A percentile compares a stretch with the other conserved stretches of the same genome.
Conservation (phyloP, 176 grass and related monocot species). For the Musa troglodytarum region DNA sequence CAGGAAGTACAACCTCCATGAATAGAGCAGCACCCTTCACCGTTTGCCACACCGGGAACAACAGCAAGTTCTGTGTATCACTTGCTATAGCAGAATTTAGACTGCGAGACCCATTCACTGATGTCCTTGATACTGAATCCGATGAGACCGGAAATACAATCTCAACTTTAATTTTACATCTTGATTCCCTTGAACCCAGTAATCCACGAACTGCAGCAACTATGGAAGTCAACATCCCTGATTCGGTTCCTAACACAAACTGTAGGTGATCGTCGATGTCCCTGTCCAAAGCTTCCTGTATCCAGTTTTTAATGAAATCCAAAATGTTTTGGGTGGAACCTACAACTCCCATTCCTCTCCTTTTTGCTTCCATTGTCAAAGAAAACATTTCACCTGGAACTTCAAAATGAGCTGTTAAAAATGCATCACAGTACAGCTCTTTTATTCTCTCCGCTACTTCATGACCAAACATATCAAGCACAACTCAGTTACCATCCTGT, state of each 20-base stretch:
- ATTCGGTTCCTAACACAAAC: no score
- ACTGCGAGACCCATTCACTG: conserved; percentile 31
- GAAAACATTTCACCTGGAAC: conserved; percentile 22
- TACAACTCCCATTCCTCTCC: conserved; percentile 80
- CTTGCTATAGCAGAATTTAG: conserved; percentile 19
- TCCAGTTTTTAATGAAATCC: conserved; percentile 64
- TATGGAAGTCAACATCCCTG: no score
- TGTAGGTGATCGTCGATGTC: conserved; percentile 58
- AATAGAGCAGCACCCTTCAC: conserved; percentile 88
- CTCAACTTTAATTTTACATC: no score
- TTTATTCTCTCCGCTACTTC: conserved; percentile 81
- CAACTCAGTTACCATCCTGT: conserved; percentile 84
- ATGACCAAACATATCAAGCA: conserved; percentile 88
- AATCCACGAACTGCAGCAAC: no score
- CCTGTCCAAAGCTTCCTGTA: conserved; percentile 57
- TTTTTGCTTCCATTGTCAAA: conserved; percentile 75
- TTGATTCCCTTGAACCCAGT: no score
- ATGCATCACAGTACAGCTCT: conserved; percentile 74
- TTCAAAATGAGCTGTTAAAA: conserved; percentile 85
- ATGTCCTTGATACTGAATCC: not conserved
- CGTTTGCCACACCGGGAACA: conserved; percentile 64
- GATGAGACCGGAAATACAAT: no score
- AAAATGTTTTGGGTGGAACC: conserved; percentile 85
- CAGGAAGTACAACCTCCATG: conserved; percentile 82
- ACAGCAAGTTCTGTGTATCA: conserved; percentile 42